These are phyloP conservation scores for Chalciporus pseudorubinellus DNA, from an alignment of 768 basidiomycete genomes.

Conservation along the genomic window DNA sequence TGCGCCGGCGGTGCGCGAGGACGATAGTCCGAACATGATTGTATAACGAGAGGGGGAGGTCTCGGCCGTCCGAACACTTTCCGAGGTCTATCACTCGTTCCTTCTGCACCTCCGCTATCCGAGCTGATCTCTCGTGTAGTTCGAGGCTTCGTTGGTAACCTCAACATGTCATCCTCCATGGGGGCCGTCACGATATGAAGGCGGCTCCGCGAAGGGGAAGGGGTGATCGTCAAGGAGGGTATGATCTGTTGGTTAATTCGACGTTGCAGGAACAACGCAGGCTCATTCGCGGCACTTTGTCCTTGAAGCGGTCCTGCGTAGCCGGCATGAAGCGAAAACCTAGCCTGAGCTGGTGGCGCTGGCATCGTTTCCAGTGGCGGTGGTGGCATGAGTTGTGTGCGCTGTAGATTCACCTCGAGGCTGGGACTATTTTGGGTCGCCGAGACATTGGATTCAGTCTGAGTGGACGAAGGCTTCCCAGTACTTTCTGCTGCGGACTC, in stretches of 20 bases:
- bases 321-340: not conserved
- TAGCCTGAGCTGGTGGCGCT: not conserved
- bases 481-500: slow-evolving; percentile 9
- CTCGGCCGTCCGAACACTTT: slow-evolving; percentile 40
- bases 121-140: slow-evolving; percentile 28
- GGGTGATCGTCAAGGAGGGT: slow-evolving; percentile 20
- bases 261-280: not conserved
- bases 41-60: slow-evolving; percentile 38
- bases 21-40: slow-evolving; percentile 9
- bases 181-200: slow-evolving; percentile 1
- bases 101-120: slow-evolving; percentile 20
- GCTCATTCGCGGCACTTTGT: not conserved
- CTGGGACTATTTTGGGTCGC: not conserved
- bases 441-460: slow-evolving; percentile 1
- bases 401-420: not conserved
- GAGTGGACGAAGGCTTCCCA: slow-evolving; percentile 5
- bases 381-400: not conserved
- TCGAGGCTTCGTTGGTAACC: slow-evolving; percentile 23
- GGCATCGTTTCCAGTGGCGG: not conserved
- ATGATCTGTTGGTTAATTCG: slow-evolving; percentile 1
- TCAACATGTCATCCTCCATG: slow-evolving; percentile 26
- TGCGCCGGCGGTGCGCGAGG: slow-evolving; percentile 7
- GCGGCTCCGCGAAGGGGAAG: slow-evolving; percentile 16
- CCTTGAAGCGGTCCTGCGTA: not conserved
- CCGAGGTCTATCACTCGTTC: slow-evolving; percentile 13